Percentiles rank a stretch among this genome's conserved stretches.
Conservation (phyloP, 2,329 filamentous ascomycete species). For the Trichoderma sp. region DNA sequence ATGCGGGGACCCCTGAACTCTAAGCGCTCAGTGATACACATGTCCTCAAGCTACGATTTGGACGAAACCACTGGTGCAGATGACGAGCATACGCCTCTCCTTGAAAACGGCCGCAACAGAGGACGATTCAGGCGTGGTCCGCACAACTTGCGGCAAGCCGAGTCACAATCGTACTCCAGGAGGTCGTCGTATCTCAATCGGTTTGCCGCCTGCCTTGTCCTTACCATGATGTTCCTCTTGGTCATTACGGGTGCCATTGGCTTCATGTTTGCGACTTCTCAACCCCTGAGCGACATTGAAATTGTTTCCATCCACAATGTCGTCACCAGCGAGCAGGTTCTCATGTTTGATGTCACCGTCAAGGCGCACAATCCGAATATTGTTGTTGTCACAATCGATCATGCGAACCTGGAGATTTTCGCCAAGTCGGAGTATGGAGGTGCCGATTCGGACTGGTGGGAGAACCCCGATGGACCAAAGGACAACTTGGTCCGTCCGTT, state of each 20-base stretch:
- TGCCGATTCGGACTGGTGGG: slow-evolving; percentile 64
- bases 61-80: slow-evolving; percentile 79
- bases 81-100: slow-evolving; percentile 83
- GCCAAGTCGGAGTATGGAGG: slow-evolving; percentile 90
- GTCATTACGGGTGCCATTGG: slow-evolving; percentile 83
- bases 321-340: slow-evolving; percentile 87
- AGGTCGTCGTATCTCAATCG: slow-evolving; percentile 66
- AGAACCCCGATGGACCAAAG: slow-evolving; percentile 35
- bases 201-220: slow-evolving; percentile 82
- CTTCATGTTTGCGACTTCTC: slow-evolving; percentile 89
- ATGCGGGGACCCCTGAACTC: slow-evolving; percentile 37
- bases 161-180: slow-evolving; percentile 68
- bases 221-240: slow-evolving; percentile 78
- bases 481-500: slow-evolving; percentile 28
- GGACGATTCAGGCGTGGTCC: slow-evolving; percentile 58
- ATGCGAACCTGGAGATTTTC: slow-evolving; percentile 90
- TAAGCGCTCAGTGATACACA: slow-evolving; percentile 58
- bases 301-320: slow-evolving; percentile 85
- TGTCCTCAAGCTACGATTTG: slow-evolving; percentile 70
- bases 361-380: slow-evolving; percentile 91
- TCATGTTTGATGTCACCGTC: slow-evolving; percentile 91
- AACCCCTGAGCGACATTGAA: slow-evolving; percentile 77
- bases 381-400: slow-evolving; percentile 80
- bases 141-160: slow-evolving; percentile 66
- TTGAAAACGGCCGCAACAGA: slow-evolving; percentile 61